Conservation (phyloP, 306 rosid species). For the Astragalus membranaceus region DNA sequence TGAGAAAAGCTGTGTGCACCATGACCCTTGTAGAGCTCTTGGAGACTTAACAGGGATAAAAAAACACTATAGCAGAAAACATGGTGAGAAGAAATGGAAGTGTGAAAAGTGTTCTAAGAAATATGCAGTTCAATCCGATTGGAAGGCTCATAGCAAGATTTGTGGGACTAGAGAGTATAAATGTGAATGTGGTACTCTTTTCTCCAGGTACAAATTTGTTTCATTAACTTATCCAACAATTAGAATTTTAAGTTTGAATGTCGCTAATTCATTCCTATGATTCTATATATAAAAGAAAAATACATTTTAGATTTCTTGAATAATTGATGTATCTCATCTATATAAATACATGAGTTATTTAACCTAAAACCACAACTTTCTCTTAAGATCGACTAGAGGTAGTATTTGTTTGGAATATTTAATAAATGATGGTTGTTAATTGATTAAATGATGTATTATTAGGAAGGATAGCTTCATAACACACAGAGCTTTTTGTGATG, state of each 20-base stretch:
- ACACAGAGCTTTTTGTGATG: slow-evolving; percentile 85
- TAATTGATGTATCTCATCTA: too few relatives aligned
- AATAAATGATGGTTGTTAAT: slow-evolving; percentile 18
- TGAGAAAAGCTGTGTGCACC: slow-evolving; percentile 74
- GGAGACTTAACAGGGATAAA: slow-evolving; percentile 93
- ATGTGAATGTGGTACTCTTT: slow-evolving; percentile 84
- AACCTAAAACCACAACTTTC: too few relatives aligned
- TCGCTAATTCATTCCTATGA: too few relatives aligned
- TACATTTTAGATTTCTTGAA: too few relatives aligned
- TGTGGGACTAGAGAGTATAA: slow-evolving; percentile 91
- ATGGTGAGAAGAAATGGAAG: slow-evolving; percentile 97
- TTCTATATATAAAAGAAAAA: too few relatives aligned
- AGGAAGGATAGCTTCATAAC: slow-evolving; percentile 93
- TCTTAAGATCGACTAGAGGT: neutral
- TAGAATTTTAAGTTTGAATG: too few relatives aligned
- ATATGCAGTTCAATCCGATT: slow-evolving; percentile 88
- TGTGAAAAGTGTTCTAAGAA: slow-evolving; percentile 80
- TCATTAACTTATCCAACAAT: too few relatives aligned
- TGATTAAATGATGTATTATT: slow-evolving; percentile 31
- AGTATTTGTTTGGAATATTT: slow-evolving; percentile 18
- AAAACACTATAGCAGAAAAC: slow-evolving; percentile 85
- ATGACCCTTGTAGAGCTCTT: slow-evolving; percentile 74
- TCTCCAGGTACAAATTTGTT: slow-evolving; percentile 49
- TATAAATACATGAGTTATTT: too few relatives aligned
- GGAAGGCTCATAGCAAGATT: slow-evolving; percentile 89